Conservation (phyloP, 192 early-diverging fungal genomes). For the Rhizophlyctis rosea region DNA sequence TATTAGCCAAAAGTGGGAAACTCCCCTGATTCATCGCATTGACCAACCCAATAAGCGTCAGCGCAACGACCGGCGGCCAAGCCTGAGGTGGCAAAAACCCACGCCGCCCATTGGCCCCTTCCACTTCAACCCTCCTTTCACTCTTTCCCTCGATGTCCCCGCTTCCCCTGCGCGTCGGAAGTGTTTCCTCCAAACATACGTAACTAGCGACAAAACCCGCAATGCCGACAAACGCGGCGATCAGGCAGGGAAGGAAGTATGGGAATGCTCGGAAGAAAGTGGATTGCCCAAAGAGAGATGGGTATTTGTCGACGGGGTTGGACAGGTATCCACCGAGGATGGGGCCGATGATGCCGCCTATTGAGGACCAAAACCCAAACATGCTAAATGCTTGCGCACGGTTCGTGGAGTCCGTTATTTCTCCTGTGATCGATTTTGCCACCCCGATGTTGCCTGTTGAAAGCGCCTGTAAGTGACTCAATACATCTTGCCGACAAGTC, state of each 20-base stretch:
- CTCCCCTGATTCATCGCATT: too few relatives aligned
- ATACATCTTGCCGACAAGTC: too few relatives aligned
- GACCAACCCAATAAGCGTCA: too few relatives aligned
- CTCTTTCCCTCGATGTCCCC: too few relatives aligned
- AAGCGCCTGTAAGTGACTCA: too few relatives aligned
- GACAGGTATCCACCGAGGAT: slow-evolving; percentile 78
- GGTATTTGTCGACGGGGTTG: slow-evolving; percentile 68
- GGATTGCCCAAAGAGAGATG: slow-evolving; percentile 49
- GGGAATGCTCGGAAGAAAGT: slow-evolving; percentile 69
- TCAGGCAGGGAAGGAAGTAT: slow-evolving; percentile 81
- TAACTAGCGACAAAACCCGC: slow-evolving; percentile 62
- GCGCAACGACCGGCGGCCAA: too few relatives aligned
- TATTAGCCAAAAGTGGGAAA: too few relatives aligned
- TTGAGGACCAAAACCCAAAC: slow-evolving; percentile 69
- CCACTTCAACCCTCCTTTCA: too few relatives aligned
- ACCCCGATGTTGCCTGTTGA: slow-evolving; percentile 62
- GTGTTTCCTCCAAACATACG: slow-evolving; percentile 42
- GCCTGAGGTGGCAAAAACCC: too few relatives aligned
- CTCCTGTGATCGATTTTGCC: slow-evolving; percentile 76
- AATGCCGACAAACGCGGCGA: slow-evolving; percentile 56
- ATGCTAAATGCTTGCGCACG: slow-evolving; percentile 72
- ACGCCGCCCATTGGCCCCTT: too few relatives aligned
- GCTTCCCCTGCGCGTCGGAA: too few relatives aligned
- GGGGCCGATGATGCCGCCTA: slow-evolving; percentile 61
- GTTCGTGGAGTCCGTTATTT: slow-evolving; percentile 82